phyloP scores from a whole-genome alignment of 768 basidiomycete genomes.

The Kwoniella botswanensis region DNA sequence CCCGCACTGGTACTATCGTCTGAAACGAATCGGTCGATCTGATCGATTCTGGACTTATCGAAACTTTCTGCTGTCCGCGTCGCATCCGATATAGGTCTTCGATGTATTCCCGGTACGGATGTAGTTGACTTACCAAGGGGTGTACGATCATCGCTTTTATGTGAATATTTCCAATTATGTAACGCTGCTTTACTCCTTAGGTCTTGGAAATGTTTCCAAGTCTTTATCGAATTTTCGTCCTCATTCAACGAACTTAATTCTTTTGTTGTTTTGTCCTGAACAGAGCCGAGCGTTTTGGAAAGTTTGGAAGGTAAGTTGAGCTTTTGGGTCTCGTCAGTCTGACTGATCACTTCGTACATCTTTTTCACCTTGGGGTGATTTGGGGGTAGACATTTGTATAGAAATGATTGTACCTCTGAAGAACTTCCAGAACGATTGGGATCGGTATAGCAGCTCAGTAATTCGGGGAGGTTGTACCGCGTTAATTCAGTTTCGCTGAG shows the following conservation, averaged over 20 bases:
- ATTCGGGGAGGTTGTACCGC: background rate
- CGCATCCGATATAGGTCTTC: background rate
- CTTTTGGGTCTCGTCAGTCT: background rate
- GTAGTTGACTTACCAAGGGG: background rate
- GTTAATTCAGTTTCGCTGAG: background rate
- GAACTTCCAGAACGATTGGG: background rate
- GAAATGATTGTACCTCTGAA: background rate
- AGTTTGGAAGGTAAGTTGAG: background rate
- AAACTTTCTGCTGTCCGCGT: background rate
- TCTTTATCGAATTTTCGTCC: background rate
- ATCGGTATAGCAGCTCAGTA: background rate
- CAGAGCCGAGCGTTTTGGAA: background rate
- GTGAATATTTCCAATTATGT: slow-evolving; percentile 1
- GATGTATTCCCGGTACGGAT: background rate
- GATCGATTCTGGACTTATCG: background rate
- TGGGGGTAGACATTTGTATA: background rate
- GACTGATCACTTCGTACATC: background rate
- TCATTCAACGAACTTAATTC: background rate
- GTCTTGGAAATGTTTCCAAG: background rate
- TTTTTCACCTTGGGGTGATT: background rate
- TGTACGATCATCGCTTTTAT: background rate
- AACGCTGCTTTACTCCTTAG: background rate
- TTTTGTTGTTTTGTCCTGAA: background rate
- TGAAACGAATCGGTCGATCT: background rate
- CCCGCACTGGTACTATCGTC: background rate